Conservation (phyloP, 2,329 filamentous ascomycete species). For the Fusarium sublunatum region DNA sequence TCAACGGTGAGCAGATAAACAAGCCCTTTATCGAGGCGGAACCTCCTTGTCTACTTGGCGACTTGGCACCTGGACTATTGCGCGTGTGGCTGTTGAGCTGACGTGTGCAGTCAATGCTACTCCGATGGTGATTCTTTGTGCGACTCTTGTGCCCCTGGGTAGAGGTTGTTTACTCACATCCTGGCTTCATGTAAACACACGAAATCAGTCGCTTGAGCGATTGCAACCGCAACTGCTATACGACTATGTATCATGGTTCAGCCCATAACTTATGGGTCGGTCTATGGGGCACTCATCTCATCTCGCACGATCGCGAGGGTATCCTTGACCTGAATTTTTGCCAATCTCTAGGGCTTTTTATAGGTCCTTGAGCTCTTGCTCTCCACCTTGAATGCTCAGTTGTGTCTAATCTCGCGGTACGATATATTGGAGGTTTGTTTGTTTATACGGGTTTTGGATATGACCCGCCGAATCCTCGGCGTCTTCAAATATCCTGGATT, state of each 20-base stretch:
- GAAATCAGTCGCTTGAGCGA: slow-evolving; percentile 15
- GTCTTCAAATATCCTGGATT: not conserved
- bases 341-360: slow-evolving; percentile 9
- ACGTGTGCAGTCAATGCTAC: slow-evolving; percentile 27
- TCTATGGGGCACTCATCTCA: slow-evolving; percentile 24
- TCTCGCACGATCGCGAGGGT: slow-evolving; percentile 20
- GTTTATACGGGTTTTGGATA: slow-evolving; percentile 10
- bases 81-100: slow-evolving; percentile 34
- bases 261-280: slow-evolving; percentile 31
- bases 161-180: slow-evolving; percentile 15
- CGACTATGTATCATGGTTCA: slow-evolving; percentile 23
- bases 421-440: slow-evolving; percentile 13
- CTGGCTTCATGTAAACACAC: slow-evolving; percentile 11
- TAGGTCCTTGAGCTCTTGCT: not conserved
- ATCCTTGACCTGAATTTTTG: slow-evolving; percentile 1
- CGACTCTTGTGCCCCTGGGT: not conserved
- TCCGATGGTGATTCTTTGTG: slow-evolving; percentile 22
- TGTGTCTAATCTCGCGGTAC: slow-evolving; percentile 18
- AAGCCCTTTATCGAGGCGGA: slow-evolving; percentile 10
- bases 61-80: slow-evolving; percentile 18
- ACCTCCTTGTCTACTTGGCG: slow-evolving; percentile 9
- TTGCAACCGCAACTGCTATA: slow-evolving; percentile 4
- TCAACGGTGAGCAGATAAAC: not conserved
- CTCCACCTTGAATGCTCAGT: slow-evolving; percentile 2
- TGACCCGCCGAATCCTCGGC: not conserved